Base-by-base conservation (phyloP, 768 basidiomycete species). In the Collybia sp. region DNA sequence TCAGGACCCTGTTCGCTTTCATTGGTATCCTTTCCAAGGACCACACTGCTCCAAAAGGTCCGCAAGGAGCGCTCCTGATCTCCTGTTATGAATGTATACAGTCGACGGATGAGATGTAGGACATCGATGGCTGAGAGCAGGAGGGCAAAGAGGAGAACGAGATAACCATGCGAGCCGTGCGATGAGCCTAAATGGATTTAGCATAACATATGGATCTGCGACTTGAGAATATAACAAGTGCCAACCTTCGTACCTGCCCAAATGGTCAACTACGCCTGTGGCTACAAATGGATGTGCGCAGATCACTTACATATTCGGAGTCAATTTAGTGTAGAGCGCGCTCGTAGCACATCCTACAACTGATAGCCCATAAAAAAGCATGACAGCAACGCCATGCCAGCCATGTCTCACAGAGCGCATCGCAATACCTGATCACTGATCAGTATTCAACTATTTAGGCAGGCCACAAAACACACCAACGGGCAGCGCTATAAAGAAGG, bases 401-500 rank as follows among this genome's bases (percentile, higher is more conserved):
- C 83, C 66, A 56, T 91, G 85, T 41, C 82, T 82, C 0, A 85
- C 83, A 12, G 87, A 83, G 30, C 93, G 82, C 49, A 96, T 71
- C 1, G 82, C 79, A 49, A 95, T 88, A 25, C 79, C 93, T 95
- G 38, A 44, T 39, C 17, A 18, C 17, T 38, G 30, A 41, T 57
- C 30, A 46, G 47, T 16, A 9, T n/a, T 40, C 8, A 30, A 36
- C 43, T 44, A 40, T 37, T 33, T 39, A 45, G 15, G 43, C n/a
- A 12, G 38, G 33, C 37, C 46, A 40, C 40, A 30, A 43, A 20
- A 31, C 80, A 56, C 60, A 93, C 93, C 82, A 37, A 83, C 72
- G 16, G 93, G 94, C 16, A 96, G 73, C 11, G 82, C 79, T 12
- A 81, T 75, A 57, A 96, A 93, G 66, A 91, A 95, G 12, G 91